These are phyloP conservation scores for Esteya vermicola DNA, from an alignment of 2,329 filamentous ascomycete species.

Conservation along the genomic window DNA sequence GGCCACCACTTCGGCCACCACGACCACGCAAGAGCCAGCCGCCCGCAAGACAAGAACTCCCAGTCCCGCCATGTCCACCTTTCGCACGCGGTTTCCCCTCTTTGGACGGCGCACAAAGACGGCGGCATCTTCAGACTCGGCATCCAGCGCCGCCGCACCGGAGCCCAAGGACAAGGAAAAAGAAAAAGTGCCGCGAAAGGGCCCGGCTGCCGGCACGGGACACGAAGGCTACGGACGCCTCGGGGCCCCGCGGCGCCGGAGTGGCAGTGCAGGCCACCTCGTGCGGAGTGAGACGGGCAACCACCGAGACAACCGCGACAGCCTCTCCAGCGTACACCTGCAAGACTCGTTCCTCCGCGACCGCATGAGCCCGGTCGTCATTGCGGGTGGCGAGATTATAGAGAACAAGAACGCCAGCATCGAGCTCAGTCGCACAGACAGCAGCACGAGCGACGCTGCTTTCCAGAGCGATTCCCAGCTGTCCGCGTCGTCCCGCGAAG, in stretches of 20 bases:
- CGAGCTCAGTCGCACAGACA: conserved; percentile 34
- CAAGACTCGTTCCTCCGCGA: conserved; percentile 45
- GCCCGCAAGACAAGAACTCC: conserved; percentile 25
- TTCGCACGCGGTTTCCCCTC: conserved; percentile 57
- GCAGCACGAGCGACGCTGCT: conserved; percentile 31
- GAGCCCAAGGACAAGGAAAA: conserved; percentile 46
- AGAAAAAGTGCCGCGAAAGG: conserved; percentile 50
- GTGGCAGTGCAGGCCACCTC: conserved; percentile 39
- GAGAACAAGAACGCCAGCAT: conserved; percentile 43
- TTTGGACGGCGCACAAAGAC: conserved; percentile 63
- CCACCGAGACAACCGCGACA: too few relatives aligned
- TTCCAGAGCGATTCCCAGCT: conserved; percentile 25
- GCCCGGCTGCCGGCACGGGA: conserved; percentile 81
- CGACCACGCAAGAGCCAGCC: too few relatives aligned
- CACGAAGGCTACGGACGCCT: conserved; percentile 73
- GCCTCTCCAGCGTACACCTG: conserved; percentile 30
- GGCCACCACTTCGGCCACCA: neutral
- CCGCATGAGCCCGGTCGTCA: conserved; percentile 51
- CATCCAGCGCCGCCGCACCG: conserved; percentile 21
- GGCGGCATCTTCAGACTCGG: conserved; percentile 22
- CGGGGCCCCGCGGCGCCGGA: conserved; percentile 46
- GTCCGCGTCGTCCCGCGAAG: conserved; percentile 25
- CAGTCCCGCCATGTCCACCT: conserved; percentile 42
- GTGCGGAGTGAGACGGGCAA: too few relatives aligned
- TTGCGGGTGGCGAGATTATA: conserved; percentile 47